Evolutionary conservation across 345 rosid genomes (phyloP), one percentile per base, ranked within the genome.

Genomic region (Salix caprea): DNA sequence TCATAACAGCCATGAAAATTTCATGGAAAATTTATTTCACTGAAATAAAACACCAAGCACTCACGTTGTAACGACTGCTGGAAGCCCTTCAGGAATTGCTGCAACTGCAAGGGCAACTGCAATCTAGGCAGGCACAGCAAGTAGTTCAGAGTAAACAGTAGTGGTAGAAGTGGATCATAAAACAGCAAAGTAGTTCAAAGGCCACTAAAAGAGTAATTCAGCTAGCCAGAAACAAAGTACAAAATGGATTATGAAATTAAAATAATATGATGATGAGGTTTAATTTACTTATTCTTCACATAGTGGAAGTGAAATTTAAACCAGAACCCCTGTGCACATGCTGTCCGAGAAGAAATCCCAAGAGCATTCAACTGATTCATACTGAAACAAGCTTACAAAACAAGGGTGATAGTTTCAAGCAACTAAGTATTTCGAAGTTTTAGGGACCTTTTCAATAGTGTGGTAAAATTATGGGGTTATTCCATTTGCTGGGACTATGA

Each of bases 61-160:
- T 89, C 75, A 96, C 99, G 98, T 96, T 39, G 99, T 93, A 75
- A 96, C 99, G 84, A 96, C 99, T 78, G 99, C 99, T 74, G 99
- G 99, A 89, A 96, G 99, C 84, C 98, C 99, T 90, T 96, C 99
- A 50, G 99, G 98, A 80, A 96, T 96, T 56, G 99, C 99, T 72
- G 99, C 99, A 84, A 96, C 99, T 76, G 99, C 99, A 82, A 96
- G 98, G 81, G 99, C 99, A 85, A 96, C 98, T 67, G 99, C 99
- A 84, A 96, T 96, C 99, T 93, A 85, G 82, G 86, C 46, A 86
- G 79, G 81, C 65, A 85, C 72, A 84, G 80, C 13, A 84, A 82
- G 76, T 65, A 76, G 36, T 72, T 52, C 28, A 54, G 73, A 46
- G 34, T 71, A 28, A 71, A 24, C 24, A 67, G 16, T 39, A n/a